phyloP scores from a whole-genome alignment of 257 asterid genomes.

The Solanum rostratum region DNA sequence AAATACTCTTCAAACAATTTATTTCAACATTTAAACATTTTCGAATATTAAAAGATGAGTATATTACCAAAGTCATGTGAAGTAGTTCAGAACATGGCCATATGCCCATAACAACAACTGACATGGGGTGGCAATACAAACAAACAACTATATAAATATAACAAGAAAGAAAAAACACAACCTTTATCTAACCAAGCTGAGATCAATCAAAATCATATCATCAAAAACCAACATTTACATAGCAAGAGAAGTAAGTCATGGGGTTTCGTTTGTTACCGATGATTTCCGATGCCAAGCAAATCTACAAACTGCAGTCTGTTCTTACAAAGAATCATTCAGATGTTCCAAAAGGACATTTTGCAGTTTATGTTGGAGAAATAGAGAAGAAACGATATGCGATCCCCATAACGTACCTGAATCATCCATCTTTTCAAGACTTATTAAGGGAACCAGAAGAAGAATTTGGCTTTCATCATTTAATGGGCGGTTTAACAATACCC shows the following conservation, averaged over 20 bases:
- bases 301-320: background rate
- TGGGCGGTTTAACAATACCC: background rate
- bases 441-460: background rate
- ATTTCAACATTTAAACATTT: too few relatives aligned
- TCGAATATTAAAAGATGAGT: background rate
- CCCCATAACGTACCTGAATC: background rate
- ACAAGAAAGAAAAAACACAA: too few relatives aligned
- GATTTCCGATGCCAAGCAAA: background rate
- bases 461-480: background rate
- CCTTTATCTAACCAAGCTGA: background rate
- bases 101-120: background rate
- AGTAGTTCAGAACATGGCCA: background rate
- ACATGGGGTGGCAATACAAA: background rate
- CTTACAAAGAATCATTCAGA: background rate
- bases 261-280: background rate
- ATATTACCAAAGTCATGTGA: background rate
- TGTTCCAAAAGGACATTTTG: constrained; percentile 5
- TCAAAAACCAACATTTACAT: background rate
- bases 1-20: too few relatives aligned
- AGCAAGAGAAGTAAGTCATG: background rate
- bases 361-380: background rate
- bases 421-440: constrained; percentile 1
- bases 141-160: background rate
- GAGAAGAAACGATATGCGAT: background rate
- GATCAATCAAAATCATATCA: background rate